Base-by-base conservation (phyloP, 495 filamentous ascomycete species). In the Penicillium alfredii region DNA sequence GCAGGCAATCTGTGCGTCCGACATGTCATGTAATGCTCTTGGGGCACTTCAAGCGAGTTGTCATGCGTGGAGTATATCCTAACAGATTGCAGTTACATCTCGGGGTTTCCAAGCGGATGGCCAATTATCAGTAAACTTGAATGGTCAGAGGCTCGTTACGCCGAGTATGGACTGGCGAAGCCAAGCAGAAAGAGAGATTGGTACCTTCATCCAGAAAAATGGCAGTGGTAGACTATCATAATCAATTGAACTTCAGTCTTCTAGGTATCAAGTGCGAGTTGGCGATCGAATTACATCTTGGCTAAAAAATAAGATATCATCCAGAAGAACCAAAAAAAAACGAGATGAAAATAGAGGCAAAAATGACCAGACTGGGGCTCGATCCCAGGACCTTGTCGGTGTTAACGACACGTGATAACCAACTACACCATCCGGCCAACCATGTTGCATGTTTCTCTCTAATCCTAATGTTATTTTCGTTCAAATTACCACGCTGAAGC, bases 351-450 rank as follows among this genome's bases (percentile, higher is more conserved):
- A 17, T 16, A 31, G 22, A 25, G n/a, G 6, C 6, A 25, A n/a
- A n/a, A n/a, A n/a, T 12, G 17, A 23, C 25, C 35, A 29, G 17
- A 9, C 24, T 20, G 14, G 17, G 10, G 24, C 11, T 25, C 23
- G 23, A 25, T 25, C 8, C 21, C 12, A 26, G 23, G 33, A 10
- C 19, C 33, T 27, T 22, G n/a, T 11, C 27, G 35, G 31, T 47
- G 31, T 16, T 47, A 43, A 37, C 30, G 34, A 49, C 41, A 36
- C 41, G 44, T 47, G 44, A 47, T 47, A 47, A 47, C 44, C 44
- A 47, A 46, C 43, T 46, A 46, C 43, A 33, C 36, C 38, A 33
- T 40, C 35, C 29, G 42, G 25, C 35, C 35, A 20, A n/a, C n/a
- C n/a, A n/a, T n/a, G n/a, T n/a, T n/a, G n/a, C n/a, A n/a, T n/a